phyloP scores from a whole-genome alignment of 768 basidiomycete species.

The Trametes cingulata region DNA sequence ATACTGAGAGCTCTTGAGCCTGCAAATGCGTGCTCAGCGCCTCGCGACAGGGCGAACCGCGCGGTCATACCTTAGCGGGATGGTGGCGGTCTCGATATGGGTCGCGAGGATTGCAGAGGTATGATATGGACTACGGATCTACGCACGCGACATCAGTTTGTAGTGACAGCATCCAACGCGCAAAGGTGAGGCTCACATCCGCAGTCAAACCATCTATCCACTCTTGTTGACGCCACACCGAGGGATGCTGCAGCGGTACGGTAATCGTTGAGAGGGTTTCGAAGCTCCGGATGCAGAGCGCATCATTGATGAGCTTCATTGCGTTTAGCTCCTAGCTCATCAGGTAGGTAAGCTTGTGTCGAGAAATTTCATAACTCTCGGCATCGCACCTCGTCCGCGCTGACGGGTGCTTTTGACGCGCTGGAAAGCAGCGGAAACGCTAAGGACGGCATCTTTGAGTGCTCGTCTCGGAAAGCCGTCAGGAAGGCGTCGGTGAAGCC shows the following conservation, averaged over 20 bases:
- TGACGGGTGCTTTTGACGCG: slow-evolving; percentile 34
- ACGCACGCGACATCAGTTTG: background rate
- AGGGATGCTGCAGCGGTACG: slow-evolving; percentile 35
- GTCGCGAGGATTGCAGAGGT: slow-evolving; percentile 39
- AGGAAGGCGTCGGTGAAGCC: slow-evolving; percentile 63
- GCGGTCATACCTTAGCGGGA: slow-evolving; percentile 32
- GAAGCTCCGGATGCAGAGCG: slow-evolving; percentile 43
- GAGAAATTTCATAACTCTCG: slow-evolving; percentile 15
- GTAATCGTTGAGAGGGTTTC: slow-evolving; percentile 32
- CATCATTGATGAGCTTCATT: slow-evolving; percentile 57
- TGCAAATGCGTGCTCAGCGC: slow-evolving; percentile 21
- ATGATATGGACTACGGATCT: slow-evolving; percentile 32
- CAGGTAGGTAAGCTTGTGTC: slow-evolving; percentile 28
- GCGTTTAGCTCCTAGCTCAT: slow-evolving; percentile 34
- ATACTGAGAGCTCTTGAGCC: slow-evolving; percentile 36
- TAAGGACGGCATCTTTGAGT: slow-evolving; percentile 59
- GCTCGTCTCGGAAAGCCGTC: slow-evolving; percentile 65
- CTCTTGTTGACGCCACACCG: slow-evolving; percentile 21
- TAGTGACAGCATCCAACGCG: background rate
- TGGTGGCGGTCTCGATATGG: slow-evolving; percentile 39
- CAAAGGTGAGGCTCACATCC: slow-evolving; percentile 24
- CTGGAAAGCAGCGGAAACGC: slow-evolving; percentile 60
- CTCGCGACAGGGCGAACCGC: background rate
- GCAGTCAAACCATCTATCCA: slow-evolving; percentile 32
- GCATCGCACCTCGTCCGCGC: slow-evolving; percentile 47